A percentile compares a stretch with the other conserved stretches of the same genome.
phyloP scores from a whole-genome alignment of 177 flowering plant species.

The Telopea speciosissima region DNA sequence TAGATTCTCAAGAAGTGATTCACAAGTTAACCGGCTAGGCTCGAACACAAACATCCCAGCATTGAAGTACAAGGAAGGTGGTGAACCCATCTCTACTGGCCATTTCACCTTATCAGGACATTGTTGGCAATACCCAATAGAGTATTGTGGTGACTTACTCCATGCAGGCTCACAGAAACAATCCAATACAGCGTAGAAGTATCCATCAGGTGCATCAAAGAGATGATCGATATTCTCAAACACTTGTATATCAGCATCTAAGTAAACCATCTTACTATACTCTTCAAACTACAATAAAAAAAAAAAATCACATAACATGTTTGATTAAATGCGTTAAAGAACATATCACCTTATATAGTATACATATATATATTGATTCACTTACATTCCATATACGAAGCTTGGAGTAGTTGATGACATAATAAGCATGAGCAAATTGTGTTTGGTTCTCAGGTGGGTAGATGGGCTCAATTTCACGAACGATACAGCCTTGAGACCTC shows the following conservation, averaged over 20 bases:
- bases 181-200: slow-evolving; percentile 76
- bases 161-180: slow-evolving; percentile 76
- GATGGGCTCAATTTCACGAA: slow-evolving; percentile 63
- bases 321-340: too few species aligned
- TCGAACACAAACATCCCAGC: slow-evolving; percentile 73
- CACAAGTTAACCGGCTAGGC: slow-evolving; percentile 44
- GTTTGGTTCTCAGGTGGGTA: slow-evolving; percentile 55
- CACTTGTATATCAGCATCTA: slow-evolving; percentile 93
- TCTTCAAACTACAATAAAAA: slow-evolving; percentile 67
- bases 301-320: too few species aligned
- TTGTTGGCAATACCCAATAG: slow-evolving; percentile 85
- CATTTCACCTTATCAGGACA: slow-evolving; percentile 65
- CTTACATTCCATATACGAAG: slow-evolving; percentile 74
- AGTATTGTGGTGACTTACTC: slow-evolving; percentile 63
- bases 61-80: slow-evolving; percentile 68
- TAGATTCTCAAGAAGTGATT: slow-evolving; percentile 36
- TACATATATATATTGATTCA: too few species aligned
- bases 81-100: slow-evolving; percentile 57
- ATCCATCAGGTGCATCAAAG: slow-evolving; percentile 57
- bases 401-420: slow-evolving; percentile 78
- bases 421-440: slow-evolving; percentile 62
- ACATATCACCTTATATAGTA: too few species aligned
- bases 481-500: slow-evolving; percentile 58
- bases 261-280: slow-evolving; percentile 78
- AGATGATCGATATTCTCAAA: slow-evolving; percentile 81